Evolutionary conservation across 2,329 filamentous ascomycete genomes (phyloP).

Genomic region (Geosmithia morbida): DNA sequence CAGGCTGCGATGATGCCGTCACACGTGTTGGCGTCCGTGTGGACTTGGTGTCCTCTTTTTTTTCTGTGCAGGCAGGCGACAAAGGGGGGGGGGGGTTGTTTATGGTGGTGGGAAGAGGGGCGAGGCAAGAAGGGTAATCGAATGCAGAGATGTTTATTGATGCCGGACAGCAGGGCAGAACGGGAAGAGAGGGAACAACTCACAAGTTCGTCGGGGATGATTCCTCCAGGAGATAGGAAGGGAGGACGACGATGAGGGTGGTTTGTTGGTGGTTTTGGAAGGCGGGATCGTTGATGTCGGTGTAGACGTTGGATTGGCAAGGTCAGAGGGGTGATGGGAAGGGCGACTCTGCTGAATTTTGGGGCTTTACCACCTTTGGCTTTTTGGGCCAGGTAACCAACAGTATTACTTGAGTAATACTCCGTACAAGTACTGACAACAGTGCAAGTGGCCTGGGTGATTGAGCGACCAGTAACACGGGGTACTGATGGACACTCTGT

Average conservation of each 20-base stretch:
- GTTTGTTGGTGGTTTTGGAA: conserved; percentile 9
- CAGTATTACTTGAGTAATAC: no score
- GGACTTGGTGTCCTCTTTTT: conserved; percentile 1
- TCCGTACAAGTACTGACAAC: no score
- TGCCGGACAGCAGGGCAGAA: background rate
- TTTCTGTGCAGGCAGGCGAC: background rate
- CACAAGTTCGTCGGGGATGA: conserved; percentile 7
- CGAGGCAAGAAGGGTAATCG: background rate
- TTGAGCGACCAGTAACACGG: no score
- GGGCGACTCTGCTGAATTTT: conserved; percentile 1
- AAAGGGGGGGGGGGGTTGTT: background rate
- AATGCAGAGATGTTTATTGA: background rate
- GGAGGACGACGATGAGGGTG: conserved; percentile 12
- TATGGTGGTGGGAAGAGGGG: background rate
- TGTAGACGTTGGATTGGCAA: conserved; percentile 8
- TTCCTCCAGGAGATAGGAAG: conserved; percentile 10
- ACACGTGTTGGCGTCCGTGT: conserved; percentile 1
- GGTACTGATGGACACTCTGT: no score
- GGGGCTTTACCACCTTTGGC: background rate
- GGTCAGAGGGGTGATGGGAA: conserved; percentile 8
- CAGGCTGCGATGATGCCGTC: conserved; percentile 2
- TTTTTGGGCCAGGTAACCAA: no score
- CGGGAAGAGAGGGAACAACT: conserved; percentile 1
- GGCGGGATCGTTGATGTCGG: conserved; percentile 9
- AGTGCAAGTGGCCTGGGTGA: no score